phyloP scores from a whole-genome alignment of 306 rosid species.

The Rosa multiflora region DNA sequence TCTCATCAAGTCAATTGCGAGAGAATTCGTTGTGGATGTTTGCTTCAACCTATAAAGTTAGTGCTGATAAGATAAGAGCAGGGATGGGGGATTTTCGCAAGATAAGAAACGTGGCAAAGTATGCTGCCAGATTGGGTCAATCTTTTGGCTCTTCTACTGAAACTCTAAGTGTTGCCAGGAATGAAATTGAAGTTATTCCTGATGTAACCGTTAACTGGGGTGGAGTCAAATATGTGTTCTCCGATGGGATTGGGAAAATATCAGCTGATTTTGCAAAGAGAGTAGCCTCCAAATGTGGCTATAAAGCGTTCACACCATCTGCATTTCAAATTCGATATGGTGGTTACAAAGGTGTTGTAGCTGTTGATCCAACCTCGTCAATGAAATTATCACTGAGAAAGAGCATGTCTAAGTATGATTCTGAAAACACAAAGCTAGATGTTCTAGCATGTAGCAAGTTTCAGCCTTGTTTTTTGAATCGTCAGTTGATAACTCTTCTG shows the following conservation, averaged over 20 bases:
- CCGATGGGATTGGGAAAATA: constrained; percentile 92
- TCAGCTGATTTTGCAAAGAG: constrained; percentile 58
- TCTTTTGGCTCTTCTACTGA: constrained; percentile 92
- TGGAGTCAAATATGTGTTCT: constrained; percentile 50
- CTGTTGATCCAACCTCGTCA: constrained; percentile 68
- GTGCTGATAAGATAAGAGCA: constrained; percentile 51
- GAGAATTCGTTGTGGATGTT: constrained; percentile 91
- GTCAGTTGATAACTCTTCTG: constrained; percentile 73
- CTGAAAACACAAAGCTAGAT: constrained; percentile 56
- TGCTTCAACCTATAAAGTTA: constrained; percentile 45
- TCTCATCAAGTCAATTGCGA: constrained; percentile 83
- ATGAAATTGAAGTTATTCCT: constrained; percentile 57
- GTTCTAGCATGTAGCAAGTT: constrained; percentile 67
- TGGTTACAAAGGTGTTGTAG: constrained; percentile 91
- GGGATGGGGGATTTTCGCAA: constrained; percentile 69
- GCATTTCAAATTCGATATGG: constrained; percentile 91
- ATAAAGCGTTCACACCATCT: constrained; percentile 47
- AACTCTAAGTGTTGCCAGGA: constrained; percentile 44
- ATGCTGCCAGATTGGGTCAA: constrained; percentile 91
- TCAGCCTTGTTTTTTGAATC: constrained; percentile 74
- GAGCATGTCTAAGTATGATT: constrained; percentile 77
- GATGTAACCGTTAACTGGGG: constrained; percentile 34
- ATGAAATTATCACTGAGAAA: constrained; percentile 65
- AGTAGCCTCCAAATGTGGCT: constrained; percentile 70
- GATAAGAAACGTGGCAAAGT: constrained; percentile 85